Evolutionary conservation across 2,329 filamentous ascomycete genomes (phyloP), one percentile per base, ranked within the genome.

Genomic region (Fusarium incarnatum): DNA sequence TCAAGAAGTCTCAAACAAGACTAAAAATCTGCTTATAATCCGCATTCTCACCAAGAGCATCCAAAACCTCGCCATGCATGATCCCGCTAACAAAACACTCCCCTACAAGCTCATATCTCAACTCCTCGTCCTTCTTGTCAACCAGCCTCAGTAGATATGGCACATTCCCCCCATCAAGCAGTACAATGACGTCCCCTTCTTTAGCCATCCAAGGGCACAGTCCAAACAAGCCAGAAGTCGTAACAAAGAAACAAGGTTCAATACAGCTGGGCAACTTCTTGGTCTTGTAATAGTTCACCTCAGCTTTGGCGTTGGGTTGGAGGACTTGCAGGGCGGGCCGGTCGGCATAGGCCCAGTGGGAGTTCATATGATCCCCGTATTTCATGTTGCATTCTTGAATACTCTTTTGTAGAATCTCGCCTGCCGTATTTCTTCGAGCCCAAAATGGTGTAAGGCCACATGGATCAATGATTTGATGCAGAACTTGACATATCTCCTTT

Each of bases 21-120:
- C 16, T n/a, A 1, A 69, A 70, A n/a, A 48, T 5, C 16, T 57
- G 20, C 4, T 46, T 48, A 6, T 20, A 25, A 6, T 25, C 25
- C 1, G 18, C 22, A 11, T 22, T 25, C 2, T 27, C 32, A 6
- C 28, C 34, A 10, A 68, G 20, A 3, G 34, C 16, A 15, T 56
- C 18, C 11, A 68, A 22, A 13, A 57, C 13, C 41, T 68, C 68
- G 2, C 68, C 64, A 16, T 71, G 23, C 68, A 71, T 71, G 6
- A 71, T 61, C 2, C 68, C 67, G 3, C 58, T 50, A 0, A 71
- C 59, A 37, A 56, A 71, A 2, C 68, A 71, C n/a, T 71, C 67
- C 3, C 68, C 67, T 1, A 58, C 34, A n/a, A 71, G 30, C 50
- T 64, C 42, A 47, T 48, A 68, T 12, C 1, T n/a, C 6, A 22